phyloP scores from a whole-genome alignment of 768 basidiomycete species.

The Hygrocybe punicea region DNA sequence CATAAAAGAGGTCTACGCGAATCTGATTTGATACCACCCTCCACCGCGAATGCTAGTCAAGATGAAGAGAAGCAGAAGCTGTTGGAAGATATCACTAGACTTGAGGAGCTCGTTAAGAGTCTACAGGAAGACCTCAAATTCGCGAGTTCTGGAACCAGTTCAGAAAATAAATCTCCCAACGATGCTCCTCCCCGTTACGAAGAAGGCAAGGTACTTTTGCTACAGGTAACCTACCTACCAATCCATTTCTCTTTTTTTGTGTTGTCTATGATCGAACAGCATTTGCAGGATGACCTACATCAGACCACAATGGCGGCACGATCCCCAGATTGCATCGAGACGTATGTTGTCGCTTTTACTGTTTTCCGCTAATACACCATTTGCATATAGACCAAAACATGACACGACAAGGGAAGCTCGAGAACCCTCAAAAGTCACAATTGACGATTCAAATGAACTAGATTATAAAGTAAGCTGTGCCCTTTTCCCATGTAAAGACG shows the following conservation, averaged over 20 bases:
- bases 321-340: background rate
- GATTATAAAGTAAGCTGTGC: background rate
- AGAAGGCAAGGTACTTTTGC: conserved; percentile 16
- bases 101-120: conserved; percentile 40
- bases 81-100: conserved; percentile 37
- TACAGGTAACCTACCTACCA: conserved; percentile 25
- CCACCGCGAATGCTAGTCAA: conserved; percentile 7
- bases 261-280: background rate
- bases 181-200: conserved; percentile 43
- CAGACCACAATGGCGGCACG: background rate
- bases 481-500: background rate
- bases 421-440: background rate
- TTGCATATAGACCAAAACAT: background rate
- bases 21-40: conserved; percentile 14
- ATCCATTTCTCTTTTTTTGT: background rate
- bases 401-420: background rate
- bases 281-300: background rate
- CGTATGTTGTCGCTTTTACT: background rate
- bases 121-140: conserved; percentile 36
- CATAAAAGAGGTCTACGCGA: conserved; percentile 28
- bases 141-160: conserved; percentile 26
- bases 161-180: conserved; percentile 16
- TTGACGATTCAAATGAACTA: conserved; percentile 1
- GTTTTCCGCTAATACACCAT: background rate
- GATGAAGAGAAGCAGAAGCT: conserved; percentile 25